A percentile compares a stretch with the other conserved stretches of the same genome.
These are phyloP conservation scores for Chaetoceros tenuissimus DNA, from an alignment of 108 stramenopile species.

Conservation along the genomic window DNA sequence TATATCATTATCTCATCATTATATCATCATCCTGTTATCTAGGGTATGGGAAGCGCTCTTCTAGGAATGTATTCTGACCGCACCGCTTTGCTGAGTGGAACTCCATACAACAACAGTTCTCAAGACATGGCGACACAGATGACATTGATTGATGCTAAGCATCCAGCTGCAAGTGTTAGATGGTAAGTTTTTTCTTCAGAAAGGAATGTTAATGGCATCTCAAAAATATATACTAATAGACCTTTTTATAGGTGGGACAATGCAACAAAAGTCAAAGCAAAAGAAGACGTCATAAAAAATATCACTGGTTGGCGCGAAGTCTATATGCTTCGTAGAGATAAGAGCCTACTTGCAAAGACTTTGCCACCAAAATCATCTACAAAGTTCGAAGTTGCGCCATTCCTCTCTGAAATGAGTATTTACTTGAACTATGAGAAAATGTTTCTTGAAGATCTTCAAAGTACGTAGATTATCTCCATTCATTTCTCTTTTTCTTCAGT, in stretches of 20 bases:
- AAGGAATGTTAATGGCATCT: no score
- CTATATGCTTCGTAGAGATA: slow-evolving; percentile 15
- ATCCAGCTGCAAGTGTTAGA: slow-evolving; percentile 12
- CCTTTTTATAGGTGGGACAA: no score
- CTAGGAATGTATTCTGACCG: slow-evolving; percentile 21
- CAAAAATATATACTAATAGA: no score
- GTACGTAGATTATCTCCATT: no score
- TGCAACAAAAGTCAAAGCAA: slow-evolving; percentile 3
- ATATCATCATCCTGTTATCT: slow-evolving; percentile 24
- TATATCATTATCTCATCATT: slow-evolving; percentile 7
- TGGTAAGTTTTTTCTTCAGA: no score
- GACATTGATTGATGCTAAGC: slow-evolving; percentile 25
- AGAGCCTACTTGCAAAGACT: slow-evolving; percentile 10
- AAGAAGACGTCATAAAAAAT: background rate
- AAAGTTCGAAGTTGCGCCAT: slow-evolving; percentile 3
- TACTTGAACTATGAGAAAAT: slow-evolving; percentile 8
- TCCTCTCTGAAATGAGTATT: slow-evolving; percentile 17
- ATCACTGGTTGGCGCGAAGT: slow-evolving; percentile 16
- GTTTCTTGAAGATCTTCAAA: no score
- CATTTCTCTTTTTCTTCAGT: no score
- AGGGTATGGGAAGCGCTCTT: slow-evolving; percentile 30
- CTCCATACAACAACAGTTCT: slow-evolving; percentile 36
- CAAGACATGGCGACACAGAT: slow-evolving; percentile 24
- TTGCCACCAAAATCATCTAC: slow-evolving; percentile 1
- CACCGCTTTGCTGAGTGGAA: slow-evolving; percentile 23